Evolutionary conservation across 106 monocot species (phyloP).

Genomic region (Amphibolis antarctica): DNA sequence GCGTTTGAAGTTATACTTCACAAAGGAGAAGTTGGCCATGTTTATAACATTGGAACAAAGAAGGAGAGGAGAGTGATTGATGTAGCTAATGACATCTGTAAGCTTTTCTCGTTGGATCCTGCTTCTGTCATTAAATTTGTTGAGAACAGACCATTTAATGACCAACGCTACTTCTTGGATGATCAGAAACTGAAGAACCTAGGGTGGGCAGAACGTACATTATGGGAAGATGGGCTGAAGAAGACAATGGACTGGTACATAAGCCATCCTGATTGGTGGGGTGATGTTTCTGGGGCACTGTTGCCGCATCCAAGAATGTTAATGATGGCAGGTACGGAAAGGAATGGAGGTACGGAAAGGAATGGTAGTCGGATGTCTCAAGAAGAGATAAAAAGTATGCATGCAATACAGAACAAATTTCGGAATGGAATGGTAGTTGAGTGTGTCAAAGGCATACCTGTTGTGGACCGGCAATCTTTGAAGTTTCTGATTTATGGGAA

Average conservation of each 20-base stretch:
- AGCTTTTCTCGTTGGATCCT: slow-evolving; percentile 29
- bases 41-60: slow-evolving; percentile 24
- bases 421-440: neutral
- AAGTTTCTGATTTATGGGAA: slow-evolving; percentile 21
- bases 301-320: slow-evolving; percentile 46
- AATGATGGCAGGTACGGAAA: slow-evolving; percentile 38
- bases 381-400: slow-evolving; percentile 5
- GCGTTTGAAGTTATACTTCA: slow-evolving; percentile 28
- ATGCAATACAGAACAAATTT: neutral
- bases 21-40: slow-evolving; percentile 22
- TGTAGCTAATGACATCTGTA: slow-evolving; percentile 20
- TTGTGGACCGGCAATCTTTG: neutral
- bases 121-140: slow-evolving; percentile 51
- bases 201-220: slow-evolving; percentile 37
- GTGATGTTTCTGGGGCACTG: slow-evolving; percentile 49
- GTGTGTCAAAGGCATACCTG: neutral
- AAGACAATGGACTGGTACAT: slow-evolving; percentile 46
- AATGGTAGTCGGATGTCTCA: no score
- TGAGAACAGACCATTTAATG: slow-evolving; percentile 44
- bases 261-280: slow-evolving; percentile 49
- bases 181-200: slow-evolving; percentile 40
- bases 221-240: slow-evolving; percentile 38
- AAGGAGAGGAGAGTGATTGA: slow-evolving; percentile 26
- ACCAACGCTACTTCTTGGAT: slow-evolving; percentile 42
- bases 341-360: no score